Evolutionary conservation across 345 rosid species (phyloP).

Genomic region (Aquilaria malaccensis): DNA sequence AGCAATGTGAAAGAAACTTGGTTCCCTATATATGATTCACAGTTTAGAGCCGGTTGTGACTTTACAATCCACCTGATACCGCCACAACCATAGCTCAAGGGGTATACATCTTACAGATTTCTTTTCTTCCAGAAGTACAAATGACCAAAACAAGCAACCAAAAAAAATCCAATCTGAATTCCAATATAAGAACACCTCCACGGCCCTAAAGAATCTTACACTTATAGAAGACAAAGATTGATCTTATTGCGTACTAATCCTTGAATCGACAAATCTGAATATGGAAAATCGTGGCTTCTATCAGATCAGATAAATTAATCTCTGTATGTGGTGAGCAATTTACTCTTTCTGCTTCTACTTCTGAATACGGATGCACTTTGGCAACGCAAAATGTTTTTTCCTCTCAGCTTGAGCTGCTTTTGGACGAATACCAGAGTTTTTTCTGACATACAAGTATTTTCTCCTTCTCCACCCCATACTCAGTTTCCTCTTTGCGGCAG

Average conservation of each 20-base stretch:
- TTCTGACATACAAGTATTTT: slow-evolving; percentile 84
- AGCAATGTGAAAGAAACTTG: too few species aligned
- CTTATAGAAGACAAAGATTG: slow-evolving; percentile 15
- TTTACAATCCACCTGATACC: too few species aligned
- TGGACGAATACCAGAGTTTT: slow-evolving; percentile 77
- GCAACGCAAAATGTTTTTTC: neutral
- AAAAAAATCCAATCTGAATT: too few species aligned
- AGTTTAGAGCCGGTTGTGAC: too few species aligned
- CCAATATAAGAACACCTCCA: too few species aligned
- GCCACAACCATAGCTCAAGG: too few species aligned
- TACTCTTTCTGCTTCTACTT: slow-evolving; percentile 2
- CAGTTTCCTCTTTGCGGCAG: slow-evolving; percentile 71
- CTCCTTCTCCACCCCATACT: slow-evolving; percentile 58
- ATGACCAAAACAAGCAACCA: too few species aligned
- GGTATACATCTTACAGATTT: too few species aligned
- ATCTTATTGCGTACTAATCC: slow-evolving; percentile 18
- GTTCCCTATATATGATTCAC: too few species aligned
- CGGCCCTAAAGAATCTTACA: neutral
- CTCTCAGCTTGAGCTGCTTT: slow-evolving; percentile 29
- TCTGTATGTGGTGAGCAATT: slow-evolving; percentile 8
- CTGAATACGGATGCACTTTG: neutral
- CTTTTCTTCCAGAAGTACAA: too few species aligned
- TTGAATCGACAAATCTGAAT: slow-evolving; percentile 15
- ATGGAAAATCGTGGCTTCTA: slow-evolving; percentile 13
- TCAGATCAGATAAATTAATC: slow-evolving; percentile 6